Evolutionary conservation across 129 eudicot species (phyloP).

Genomic region (Cynara cardunculus): DNA sequence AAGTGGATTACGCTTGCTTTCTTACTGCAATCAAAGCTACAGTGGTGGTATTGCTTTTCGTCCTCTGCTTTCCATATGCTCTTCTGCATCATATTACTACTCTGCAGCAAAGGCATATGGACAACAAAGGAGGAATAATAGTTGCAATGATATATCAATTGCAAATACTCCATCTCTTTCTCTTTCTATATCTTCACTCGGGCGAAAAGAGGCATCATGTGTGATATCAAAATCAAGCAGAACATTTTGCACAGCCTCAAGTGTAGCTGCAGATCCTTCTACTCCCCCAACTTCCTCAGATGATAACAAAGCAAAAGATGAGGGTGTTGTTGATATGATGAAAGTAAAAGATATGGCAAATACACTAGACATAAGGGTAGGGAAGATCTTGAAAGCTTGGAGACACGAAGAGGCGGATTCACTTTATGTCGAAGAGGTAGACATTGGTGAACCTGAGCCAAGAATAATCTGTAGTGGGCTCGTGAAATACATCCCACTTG

Average conservation of each 20-base stretch:
- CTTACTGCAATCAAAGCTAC: slow-evolving; percentile 34
- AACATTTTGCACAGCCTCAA: slow-evolving; percentile 35
- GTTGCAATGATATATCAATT: background rate
- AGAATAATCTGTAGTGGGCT: slow-evolving; percentile 94
- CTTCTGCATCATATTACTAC: slow-evolving; percentile 20
- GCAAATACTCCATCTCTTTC: slow-evolving; percentile 5
- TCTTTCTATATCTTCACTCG: slow-evolving; percentile 20
- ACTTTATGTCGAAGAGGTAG: slow-evolving; percentile 85
- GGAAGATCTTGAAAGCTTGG: slow-evolving; percentile 68
- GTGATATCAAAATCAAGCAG: slow-evolving; percentile 3
- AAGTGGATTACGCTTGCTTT: slow-evolving; percentile 36
- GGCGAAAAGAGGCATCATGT: slow-evolving; percentile 1
- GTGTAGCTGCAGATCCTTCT: slow-evolving; percentile 23
- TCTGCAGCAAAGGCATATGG: slow-evolving; percentile 13
- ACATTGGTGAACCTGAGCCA: slow-evolving; percentile 79
- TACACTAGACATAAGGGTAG: slow-evolving; percentile 76
- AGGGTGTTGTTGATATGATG: slow-evolving; percentile 20
- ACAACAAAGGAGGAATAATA: slow-evolving; percentile 23
- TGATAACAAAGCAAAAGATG: background rate
- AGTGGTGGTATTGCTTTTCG: slow-evolving; percentile 26
- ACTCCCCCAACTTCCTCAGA: slow-evolving; percentile 14
- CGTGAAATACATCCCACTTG: slow-evolving; percentile 74
- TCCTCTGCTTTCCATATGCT: slow-evolving; percentile 19
- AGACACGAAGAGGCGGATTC: slow-evolving; percentile 93
- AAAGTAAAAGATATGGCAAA: slow-evolving; percentile 56